Evolutionary conservation across 345 rosid genomes (phyloP).

Genomic region (Citrus hindsii): DNA sequence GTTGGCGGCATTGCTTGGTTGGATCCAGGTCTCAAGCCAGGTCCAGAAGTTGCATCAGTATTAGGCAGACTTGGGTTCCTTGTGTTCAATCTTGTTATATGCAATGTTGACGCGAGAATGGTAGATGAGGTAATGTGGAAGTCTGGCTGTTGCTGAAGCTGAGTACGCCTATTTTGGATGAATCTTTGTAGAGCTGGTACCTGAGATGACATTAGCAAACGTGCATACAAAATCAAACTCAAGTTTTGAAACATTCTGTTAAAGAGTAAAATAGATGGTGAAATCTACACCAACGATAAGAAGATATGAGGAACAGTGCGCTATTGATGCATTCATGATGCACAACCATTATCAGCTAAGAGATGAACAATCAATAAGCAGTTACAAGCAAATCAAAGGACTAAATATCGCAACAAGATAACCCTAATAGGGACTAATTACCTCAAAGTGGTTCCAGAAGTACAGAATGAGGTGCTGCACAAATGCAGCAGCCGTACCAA

Average conservation of each 20-base stretch:
- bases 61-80: slow-evolving; percentile 52
- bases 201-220: slow-evolving; percentile 27
- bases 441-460: slow-evolving; percentile 99
- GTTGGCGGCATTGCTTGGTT: slow-evolving; percentile 30
- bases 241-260: neutral
- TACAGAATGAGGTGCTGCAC: slow-evolving; percentile 95
- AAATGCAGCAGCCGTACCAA: slow-evolving; percentile 84
- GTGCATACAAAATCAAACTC: neutral
- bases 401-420: neutral
- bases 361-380: neutral
- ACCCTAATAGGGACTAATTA: slow-evolving; percentile 14
- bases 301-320: neutral
- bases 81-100: slow-evolving; percentile 78
- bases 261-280: neutral
- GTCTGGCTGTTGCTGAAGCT: slow-evolving; percentile 86
- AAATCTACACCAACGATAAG: neutral
- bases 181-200: slow-evolving; percentile 93
- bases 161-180: slow-evolving; percentile 73
- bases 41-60: slow-evolving; percentile 35
- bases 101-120: slow-evolving; percentile 89
- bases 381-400: neutral
- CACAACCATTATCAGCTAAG: neutral
- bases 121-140: slow-evolving; percentile 96
- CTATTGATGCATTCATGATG: neutral
- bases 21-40: slow-evolving; percentile 48